Base-by-base conservation (phyloP, 441 rosid species). In the Metrosideros polymorpha region DNA sequence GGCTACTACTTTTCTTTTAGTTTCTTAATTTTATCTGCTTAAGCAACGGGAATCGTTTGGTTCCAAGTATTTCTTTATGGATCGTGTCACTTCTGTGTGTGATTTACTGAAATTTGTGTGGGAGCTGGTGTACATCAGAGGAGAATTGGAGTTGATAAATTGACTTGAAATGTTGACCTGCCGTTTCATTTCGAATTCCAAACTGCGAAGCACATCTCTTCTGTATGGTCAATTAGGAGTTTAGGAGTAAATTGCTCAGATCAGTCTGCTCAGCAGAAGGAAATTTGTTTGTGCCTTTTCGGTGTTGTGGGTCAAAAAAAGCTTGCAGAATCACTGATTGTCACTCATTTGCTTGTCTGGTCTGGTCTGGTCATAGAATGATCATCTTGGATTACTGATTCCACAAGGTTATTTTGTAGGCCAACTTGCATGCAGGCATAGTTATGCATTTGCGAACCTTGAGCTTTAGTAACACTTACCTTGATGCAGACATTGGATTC, bases 401-500 rank as follows among this genome's bases (percentile, higher is more conserved):
- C 47, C 27, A 17, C 55, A 12, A n/a, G 39, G 56, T 5, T 71
- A 32, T 71, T 32, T 42, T 82, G 42, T 19, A 54, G 25, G 6
- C 51, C 9, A 22, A 35, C 18, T 22, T 18, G 47, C 52, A 30
- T 22, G 29, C 43, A 9, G 47, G 47, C 47, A 71, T 71, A 1
- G 2, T 71, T 39, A 1, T 71, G n/a, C 79, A 39, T 71, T 39
- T 35, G 79, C 0, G 3, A 39, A 25, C 79, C n/a, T 22, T 22
- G 4, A 71, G 1, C 79, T 71, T 71, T 71, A 42, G 47, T 39
- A 71, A 71, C 79, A 22, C 32, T 6, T 6, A 71, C 2, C 3
- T 35, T 85, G 51, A 32, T 90, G 89, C 93, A 98, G 98, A 96
- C 91, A 95, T 93, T 85, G 99, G 98, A 76, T 95, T 93, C 88